These are phyloP conservation scores for Edaphochlamys debaryana DNA, from an alignment of 139 green algal genomes.

Conservation along the genomic window DNA sequence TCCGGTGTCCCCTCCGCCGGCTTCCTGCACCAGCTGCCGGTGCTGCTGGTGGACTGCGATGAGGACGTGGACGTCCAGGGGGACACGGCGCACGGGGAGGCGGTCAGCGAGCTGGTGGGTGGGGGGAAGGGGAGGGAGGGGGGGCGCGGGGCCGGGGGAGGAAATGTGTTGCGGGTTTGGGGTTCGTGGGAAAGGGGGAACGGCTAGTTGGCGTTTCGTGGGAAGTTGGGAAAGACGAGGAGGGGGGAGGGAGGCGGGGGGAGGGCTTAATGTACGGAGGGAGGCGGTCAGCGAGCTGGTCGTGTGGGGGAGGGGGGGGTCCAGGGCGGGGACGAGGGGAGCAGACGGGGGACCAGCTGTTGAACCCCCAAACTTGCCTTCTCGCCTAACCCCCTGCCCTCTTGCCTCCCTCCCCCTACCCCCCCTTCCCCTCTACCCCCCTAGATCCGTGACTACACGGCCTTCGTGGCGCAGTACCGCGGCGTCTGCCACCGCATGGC, in stretches of 20 bases:
- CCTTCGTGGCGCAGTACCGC: slow-evolving; percentile 30
- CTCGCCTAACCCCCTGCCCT: too few relatives aligned
- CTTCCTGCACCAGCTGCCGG: slow-evolving; percentile 58
- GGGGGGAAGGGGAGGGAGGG: background rate
- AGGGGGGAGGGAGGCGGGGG: too few relatives aligned
- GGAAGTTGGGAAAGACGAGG: too few relatives aligned
- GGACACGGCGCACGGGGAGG: slow-evolving; percentile 58
- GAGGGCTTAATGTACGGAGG: too few relatives aligned
- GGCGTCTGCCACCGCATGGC: slow-evolving; percentile 25
- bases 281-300: too few relatives aligned
- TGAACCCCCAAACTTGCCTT: too few relatives aligned
- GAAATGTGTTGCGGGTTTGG: background rate
- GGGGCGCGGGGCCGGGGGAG: background rate
- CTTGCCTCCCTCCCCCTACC: too few relatives aligned
- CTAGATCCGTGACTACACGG: slow-evolving; percentile 21
- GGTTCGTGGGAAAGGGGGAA: background rate
- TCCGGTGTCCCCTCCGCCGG: background rate
- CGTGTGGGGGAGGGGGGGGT: too few relatives aligned
- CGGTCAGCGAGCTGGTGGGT: slow-evolving; percentile 14
- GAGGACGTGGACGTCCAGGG: slow-evolving; percentile 62
- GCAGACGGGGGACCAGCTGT: too few relatives aligned
- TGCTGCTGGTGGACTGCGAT: slow-evolving; percentile 82
- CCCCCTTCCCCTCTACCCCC: background rate
- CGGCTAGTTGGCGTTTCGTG: background rate
- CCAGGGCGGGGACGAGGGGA: too few relatives aligned